These are phyloP conservation scores for Wickerhamiella brachini DNA, from an alignment of 805 yeast species.

Conservation along the genomic window DNA sequence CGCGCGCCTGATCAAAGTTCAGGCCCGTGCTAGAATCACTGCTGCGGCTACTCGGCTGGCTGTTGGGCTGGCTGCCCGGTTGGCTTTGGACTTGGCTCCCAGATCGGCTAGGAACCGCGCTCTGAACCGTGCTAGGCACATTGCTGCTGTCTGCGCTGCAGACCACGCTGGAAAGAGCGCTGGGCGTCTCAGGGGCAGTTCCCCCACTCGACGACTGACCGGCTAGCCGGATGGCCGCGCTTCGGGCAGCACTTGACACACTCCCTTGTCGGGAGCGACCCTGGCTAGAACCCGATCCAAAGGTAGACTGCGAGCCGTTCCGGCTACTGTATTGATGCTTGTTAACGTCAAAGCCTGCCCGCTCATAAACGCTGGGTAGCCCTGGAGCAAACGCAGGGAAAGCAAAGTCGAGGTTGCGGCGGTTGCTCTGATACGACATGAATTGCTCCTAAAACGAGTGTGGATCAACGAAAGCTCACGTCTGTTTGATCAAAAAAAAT, in stretches of 20 bases:
- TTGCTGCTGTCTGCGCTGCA: background rate
- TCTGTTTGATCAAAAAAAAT: background rate
- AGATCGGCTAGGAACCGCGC: no score
- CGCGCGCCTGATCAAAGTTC: background rate
- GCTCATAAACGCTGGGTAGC: slow-evolving; percentile 27
- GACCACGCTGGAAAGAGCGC: background rate
- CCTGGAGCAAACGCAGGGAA: slow-evolving; percentile 28
- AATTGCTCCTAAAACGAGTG: background rate
- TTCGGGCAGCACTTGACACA: background rate
- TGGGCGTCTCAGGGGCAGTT: background rate
- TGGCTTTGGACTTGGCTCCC: background rate
- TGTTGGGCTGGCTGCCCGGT: no score
- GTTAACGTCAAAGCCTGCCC: slow-evolving; percentile 31
- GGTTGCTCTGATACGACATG: background rate
- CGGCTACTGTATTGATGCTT: slow-evolving; percentile 1
- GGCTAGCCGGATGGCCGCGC: background rate
- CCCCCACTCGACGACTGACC: background rate
- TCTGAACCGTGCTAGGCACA: background rate
- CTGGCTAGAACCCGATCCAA: background rate
- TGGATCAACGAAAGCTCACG: background rate
- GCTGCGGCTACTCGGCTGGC: no score
- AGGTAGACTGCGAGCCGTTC: slow-evolving; percentile 6
- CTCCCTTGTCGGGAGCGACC: background rate
- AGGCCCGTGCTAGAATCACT: background rate
- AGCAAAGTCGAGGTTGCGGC: slow-evolving; percentile 24